Base-by-base conservation (phyloP, 164 flowering plant genomes). In the Liriodendron chinense region DNA sequence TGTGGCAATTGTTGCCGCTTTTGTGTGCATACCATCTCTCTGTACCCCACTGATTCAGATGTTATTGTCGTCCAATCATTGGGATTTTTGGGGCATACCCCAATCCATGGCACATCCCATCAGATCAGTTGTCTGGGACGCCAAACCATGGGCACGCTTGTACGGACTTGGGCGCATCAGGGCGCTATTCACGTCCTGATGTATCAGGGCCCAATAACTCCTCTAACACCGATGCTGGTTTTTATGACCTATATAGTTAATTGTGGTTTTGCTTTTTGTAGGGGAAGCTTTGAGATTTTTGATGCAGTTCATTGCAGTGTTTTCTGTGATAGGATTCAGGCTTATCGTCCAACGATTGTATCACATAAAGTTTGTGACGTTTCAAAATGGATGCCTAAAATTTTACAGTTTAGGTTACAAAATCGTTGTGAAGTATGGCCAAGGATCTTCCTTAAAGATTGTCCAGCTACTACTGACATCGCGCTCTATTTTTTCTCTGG, bases 401-500 rank as follows among this genome's bases (percentile, higher is more conserved):
- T 64, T 6, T 61, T 82, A 59, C 73, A 25, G 70, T 78, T 82
- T 70, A 66, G 72, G 67, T 10, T 78, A 26, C 71, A 56, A 47
- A 77, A 77, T 66, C 73, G 82, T 57, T 5, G 53, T 71, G 57
- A 80, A 21, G 20, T 78, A 12, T 82, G 82, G 80, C 66, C 77
- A 5, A 69, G 73, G 47, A 48, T 71, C 47, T 82, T 80, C 70
- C 64, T 59, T n/a, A 50, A 4, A 2, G 77, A 70, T 48, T 50
- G 20, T 50, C 82, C 85, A 34, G 57, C 68, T 73, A 72, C 14
- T 8, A 14, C 48, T 65, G 85, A 82, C 71, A 76, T 83, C 50
- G 85, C 80, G 3, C 72, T 83, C 21, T 83, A 78, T 56, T 78
- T 80, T 71, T 70, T 69, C 43, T 75, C 81, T 65, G 72, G 68